phyloP scores from a whole-genome alignment of 2,329 filamentous ascomycete species.

The Xylariaceae sp. region DNA sequence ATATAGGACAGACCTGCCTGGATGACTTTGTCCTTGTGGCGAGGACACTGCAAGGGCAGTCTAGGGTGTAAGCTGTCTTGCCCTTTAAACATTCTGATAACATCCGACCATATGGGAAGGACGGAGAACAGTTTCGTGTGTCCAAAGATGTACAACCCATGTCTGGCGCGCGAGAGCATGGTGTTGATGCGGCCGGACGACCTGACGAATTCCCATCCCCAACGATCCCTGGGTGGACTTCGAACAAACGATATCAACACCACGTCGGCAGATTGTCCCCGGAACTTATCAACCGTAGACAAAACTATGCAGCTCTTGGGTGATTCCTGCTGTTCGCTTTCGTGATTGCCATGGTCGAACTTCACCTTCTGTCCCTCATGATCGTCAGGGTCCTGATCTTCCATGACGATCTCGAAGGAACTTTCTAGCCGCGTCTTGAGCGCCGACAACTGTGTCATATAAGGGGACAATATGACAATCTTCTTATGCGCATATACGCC shows the following conservation, averaged over 20 bases:
- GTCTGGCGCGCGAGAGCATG: constrained; percentile 58
- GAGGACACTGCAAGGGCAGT: constrained; percentile 37
- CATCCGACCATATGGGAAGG: constrained; percentile 59
- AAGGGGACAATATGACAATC: constrained; percentile 67
- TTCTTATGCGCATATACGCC: constrained; percentile 54
- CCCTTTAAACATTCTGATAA: constrained; percentile 47
- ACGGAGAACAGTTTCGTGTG: constrained; percentile 53
- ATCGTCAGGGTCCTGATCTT: constrained; percentile 56
- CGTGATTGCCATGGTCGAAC: constrained; percentile 33
- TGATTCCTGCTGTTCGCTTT: constrained; percentile 24
- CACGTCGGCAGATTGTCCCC: constrained; percentile 70
- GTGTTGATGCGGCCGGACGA: constrained; percentile 66
- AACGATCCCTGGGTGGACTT: constrained; percentile 49
- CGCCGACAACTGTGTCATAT: constrained; percentile 51
- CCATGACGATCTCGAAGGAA: constrained; percentile 57
- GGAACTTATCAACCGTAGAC: constrained; percentile 70
- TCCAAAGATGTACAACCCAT: constrained; percentile 68
- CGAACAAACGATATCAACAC: constrained; percentile 66
- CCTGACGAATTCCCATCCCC: constrained; percentile 59
- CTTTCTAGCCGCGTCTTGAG: constrained; percentile 42
- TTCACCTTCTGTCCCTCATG: constrained; percentile 30
- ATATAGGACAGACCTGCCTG: constrained; percentile 29
- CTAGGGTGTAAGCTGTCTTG: constrained; percentile 40
- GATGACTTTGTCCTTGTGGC: constrained; percentile 47
- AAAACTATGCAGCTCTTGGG: constrained; percentile 48